Conservation (phyloP, 139 green algal genomes). For the Gonium pectorale region DNA sequence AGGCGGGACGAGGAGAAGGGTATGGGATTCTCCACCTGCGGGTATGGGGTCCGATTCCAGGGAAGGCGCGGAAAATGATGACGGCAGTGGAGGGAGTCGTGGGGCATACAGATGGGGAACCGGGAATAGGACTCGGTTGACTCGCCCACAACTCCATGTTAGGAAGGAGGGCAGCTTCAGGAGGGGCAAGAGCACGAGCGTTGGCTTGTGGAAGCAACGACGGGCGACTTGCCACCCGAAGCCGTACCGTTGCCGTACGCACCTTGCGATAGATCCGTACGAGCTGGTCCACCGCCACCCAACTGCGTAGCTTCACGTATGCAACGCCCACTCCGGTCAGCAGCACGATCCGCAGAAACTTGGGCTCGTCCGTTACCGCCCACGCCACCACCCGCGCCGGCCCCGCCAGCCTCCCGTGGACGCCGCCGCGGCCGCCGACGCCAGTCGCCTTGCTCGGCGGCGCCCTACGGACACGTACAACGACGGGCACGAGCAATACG, state of each 20-base stretch:
- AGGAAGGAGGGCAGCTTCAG: no score
- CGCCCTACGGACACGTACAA: neutral
- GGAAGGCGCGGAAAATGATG: no score
- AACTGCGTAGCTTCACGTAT: slow-evolving; percentile 65
- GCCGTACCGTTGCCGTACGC: neutral
- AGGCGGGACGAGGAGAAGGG: slow-evolving; percentile 62
- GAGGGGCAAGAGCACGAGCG: no score
- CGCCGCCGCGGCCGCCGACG: neutral
- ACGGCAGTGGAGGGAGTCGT: no score
- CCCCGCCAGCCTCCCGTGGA: neutral
- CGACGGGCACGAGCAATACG: slow-evolving; percentile 57
- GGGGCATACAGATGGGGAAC: no score
- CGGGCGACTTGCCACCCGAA: no score
- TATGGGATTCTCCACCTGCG: slow-evolving; percentile 88
- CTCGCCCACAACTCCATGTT: no score
- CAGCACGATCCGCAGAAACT: slow-evolving; percentile 51
- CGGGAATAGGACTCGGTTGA: no score
- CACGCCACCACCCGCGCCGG: neutral
- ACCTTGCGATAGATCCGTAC: slow-evolving; percentile 86
- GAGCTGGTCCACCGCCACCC: slow-evolving; percentile 79
- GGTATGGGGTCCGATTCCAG: neutral
- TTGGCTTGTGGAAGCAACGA: neutral
- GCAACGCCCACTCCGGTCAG: slow-evolving; percentile 44
- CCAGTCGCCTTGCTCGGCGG: neutral
- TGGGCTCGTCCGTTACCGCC: slow-evolving; percentile 13